These are phyloP conservation scores for Chlorella sp. DNA, from an alignment of 139 green algal genomes.

Conservation along the genomic window DNA sequence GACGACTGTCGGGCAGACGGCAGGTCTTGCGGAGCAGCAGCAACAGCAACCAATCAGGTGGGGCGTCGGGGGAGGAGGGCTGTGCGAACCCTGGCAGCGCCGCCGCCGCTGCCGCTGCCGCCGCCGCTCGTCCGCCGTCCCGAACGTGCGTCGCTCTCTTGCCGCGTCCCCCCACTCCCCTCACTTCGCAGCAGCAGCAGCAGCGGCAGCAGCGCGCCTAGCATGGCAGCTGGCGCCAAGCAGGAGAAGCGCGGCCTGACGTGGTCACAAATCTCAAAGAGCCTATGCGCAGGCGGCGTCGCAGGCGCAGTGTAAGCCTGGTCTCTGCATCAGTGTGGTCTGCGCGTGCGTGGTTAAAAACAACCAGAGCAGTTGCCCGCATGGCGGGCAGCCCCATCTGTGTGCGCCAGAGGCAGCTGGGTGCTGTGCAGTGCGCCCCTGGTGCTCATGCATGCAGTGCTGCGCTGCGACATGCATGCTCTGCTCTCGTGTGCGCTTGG, in stretches of 20 bases:
- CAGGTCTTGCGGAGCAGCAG: background rate
- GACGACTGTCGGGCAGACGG: background rate
- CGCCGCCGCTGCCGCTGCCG: background rate
- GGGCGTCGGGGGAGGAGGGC: background rate
- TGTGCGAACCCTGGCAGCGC: background rate
- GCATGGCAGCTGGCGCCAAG: constrained; percentile 18
- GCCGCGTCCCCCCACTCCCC: background rate
- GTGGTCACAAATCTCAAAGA: constrained; percentile 76
- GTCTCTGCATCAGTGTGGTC: too few relatives aligned
- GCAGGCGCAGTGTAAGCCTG: constrained; percentile 90
- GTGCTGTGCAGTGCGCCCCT: background rate
- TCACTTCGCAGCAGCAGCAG: background rate
- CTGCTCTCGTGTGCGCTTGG: background rate
- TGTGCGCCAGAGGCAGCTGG: background rate
- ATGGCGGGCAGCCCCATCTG: background rate
- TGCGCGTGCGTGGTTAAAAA: too few relatives aligned
- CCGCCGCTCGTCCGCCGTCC: background rate
- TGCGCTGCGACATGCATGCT: background rate
- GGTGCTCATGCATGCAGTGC: background rate
- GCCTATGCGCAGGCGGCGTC: constrained; percentile 87
- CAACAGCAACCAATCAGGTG: background rate
- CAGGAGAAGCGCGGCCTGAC: constrained; percentile 42
- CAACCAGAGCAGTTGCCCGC: background rate
- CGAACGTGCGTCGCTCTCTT: background rate
- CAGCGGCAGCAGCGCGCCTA: background rate